These are phyloP conservation scores for Aspergillus amoenus DNA, from an alignment of 2,329 filamentous ascomycete genomes.

Conservation along the genomic window DNA sequence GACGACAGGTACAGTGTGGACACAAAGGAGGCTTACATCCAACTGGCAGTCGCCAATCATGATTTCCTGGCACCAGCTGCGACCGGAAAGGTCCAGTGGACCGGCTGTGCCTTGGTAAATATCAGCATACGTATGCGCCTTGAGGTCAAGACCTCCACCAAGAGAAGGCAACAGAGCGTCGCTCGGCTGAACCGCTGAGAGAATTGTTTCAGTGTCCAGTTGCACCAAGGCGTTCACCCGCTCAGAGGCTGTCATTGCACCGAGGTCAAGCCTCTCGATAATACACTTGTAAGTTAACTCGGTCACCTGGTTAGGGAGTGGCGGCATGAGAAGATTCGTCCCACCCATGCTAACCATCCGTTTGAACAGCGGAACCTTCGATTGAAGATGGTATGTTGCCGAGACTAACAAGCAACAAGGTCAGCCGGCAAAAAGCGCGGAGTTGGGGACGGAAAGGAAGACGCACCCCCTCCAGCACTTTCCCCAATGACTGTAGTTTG, in stretches of 20 bases:
- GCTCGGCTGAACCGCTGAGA: conserved; percentile 29
- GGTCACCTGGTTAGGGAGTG: conserved; percentile 37
- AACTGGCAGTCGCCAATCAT: background rate
- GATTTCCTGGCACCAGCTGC: background rate
- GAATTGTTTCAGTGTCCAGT: no score
- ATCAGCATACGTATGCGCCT: background rate
- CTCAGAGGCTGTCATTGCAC: conserved; percentile 4
- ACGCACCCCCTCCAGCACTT: conserved; percentile 45
- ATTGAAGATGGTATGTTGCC: conserved; percentile 35
- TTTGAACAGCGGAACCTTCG: conserved; percentile 40
- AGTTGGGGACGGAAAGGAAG: background rate
- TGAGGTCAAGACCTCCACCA: background rate
- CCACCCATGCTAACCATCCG: conserved; percentile 45
- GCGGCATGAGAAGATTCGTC: conserved; percentile 43
- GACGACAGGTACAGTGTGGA: background rate
- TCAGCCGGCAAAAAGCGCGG: no score
- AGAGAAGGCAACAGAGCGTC: conserved; percentile 12
- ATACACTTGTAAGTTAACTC: conserved; percentile 45
- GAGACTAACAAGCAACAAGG: conserved; percentile 18
- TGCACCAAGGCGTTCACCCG: no score
- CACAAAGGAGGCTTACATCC: background rate
- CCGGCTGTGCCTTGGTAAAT: background rate
- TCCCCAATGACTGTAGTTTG: conserved; percentile 48
- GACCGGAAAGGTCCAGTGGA: background rate
- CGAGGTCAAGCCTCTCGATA: conserved; percentile 41